Base-by-base conservation (phyloP, 495 filamentous ascomycete species). In the Stereocaulon alpinum region DNA sequence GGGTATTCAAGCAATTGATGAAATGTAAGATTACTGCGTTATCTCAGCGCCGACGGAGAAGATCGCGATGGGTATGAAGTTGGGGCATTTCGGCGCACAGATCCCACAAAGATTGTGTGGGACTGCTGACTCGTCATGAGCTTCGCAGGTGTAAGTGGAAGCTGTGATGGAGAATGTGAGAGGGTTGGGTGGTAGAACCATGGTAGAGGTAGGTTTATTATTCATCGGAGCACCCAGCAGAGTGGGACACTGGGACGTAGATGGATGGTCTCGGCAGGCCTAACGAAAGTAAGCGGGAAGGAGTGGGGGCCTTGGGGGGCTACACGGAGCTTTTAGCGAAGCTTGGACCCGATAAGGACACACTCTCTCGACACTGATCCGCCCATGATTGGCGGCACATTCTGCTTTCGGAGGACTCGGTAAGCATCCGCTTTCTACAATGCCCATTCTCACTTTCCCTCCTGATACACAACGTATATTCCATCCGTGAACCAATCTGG, bases 241-340 rank as follows among this genome's bases (percentile, higher is more conserved):
- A 27, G 45, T 48, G 47, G 47, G 24, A 29, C 14, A 29, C 20
- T 29, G 24, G 32, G 18, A 50, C 47, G 15, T 24, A 24, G 24
- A 29, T 37, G 49, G 49, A 52, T n/a, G 29, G 49, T 29, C 49
- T 52, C 49, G 49, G 49, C 49, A 52, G 34, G 49, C 29, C 49
- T 51, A 52, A 32, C 24, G n/a, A 12, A 37, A 37, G 34, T 37
- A 12, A 37, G 7, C 12, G 34, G 34, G 34, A 37, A 37, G 12
- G 34, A 37, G 34, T 37, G 34, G 14, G n/a, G 12, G 18, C 27
- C 24, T 24, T 17, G 49, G 17, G 49, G 49, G 49, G 49, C 42
- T 17, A 17, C 42, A n/a, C 42, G 17, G 18, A 44, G 42, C 42
- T 34, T 52, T 30, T 22, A 37, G 15, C n/a, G 29, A 50, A 50